phyloP scores from a whole-genome alignment of 1,284 basidiomycete genomes.

The Pyrrhoderma noxium region DNA sequence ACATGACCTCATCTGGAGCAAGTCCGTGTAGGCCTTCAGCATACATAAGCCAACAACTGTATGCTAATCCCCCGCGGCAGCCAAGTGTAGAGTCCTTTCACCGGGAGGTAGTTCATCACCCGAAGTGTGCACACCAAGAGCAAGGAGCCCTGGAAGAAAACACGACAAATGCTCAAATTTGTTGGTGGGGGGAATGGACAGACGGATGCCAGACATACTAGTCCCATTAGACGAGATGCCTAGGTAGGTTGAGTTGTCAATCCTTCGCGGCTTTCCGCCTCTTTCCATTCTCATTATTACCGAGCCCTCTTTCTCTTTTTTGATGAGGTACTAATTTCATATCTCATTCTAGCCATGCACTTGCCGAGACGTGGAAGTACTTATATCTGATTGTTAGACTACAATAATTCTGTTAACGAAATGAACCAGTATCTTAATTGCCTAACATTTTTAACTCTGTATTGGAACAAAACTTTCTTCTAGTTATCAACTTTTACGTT shows the following conservation, averaged over 20 bases:
- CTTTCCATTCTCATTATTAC: too few relatives aligned
- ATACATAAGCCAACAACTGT: constrained; percentile 61
- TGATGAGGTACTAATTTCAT: too few relatives aligned
- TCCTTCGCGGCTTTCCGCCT: too few relatives aligned
- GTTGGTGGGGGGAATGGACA: constrained; percentile 45
- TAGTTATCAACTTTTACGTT: background rate
- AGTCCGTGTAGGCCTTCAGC: constrained; percentile 55
- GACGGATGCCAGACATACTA: constrained; percentile 23
- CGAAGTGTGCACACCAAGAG: constrained; percentile 59
- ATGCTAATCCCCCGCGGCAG: constrained; percentile 62
- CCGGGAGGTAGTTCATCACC: constrained; percentile 4
- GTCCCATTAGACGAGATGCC: constrained; percentile 54
- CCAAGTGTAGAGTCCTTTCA: constrained; percentile 45
- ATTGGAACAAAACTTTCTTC: background rate
- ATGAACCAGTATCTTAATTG: too few relatives aligned
- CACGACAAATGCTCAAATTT: constrained; percentile 69
- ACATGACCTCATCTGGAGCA: constrained; percentile 50
- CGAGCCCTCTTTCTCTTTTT: too few relatives aligned
- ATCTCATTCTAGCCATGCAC: constrained; percentile 53
- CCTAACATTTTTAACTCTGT: background rate
- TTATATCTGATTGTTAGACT: constrained; percentile 24
- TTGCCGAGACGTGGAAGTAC: constrained; percentile 56
- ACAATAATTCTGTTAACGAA: too few relatives aligned
- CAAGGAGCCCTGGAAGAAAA: constrained; percentile 74
- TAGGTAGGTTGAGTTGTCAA: too few relatives aligned